Evolutionary conservation across 2,329 filamentous ascomycete species (phyloP), one percentile per base, ranked within the genome.

Genomic region (Ceratocystis variospora): DNA sequence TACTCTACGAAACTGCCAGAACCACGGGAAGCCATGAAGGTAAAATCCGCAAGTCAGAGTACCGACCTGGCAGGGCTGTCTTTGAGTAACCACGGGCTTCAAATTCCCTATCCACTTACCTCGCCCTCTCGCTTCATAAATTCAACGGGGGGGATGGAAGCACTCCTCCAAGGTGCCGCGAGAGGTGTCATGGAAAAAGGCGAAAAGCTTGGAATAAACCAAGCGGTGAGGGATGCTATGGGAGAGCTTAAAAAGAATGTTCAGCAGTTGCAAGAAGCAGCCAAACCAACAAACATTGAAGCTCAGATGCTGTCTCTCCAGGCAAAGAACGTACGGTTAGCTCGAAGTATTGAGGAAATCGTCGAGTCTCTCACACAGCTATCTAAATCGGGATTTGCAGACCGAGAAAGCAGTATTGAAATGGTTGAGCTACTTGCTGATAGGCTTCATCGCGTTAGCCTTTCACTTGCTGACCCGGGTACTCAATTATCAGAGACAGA

Each of bases 161-260:
- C 83, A 0, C 73, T 94, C 0, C 80, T 94, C 33, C 87, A 91
- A 72, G 87, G 86, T 17, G 89, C 89, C 2, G 88, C 89, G 22
- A 89, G 87, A 72, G 86, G 85, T 64, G 85, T 93, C 17, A 78
- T 90, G 44, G 85, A 89, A 71, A 81, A 84, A 41, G 82, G 89
- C 64, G 88, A 92, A 74, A 87, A 85, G 71, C 84, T 91, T 69
- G 88, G 88, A 5, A 87, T 94, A 66, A 91, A 90, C 72, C 87
- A 88, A 73, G 88, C 87, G 0, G 84, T 94, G 5, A 83, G 89
- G n/a, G 88, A 89, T 70, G 89, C 89, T 19, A 82, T 94, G 72
- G 87, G 86, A 7, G 90, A 95, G 74, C 87, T 93, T 62, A 83
- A 83, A 68, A 87, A 88, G 71, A 91, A 90, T 70, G 83, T 92